phyloP scores from a whole-genome alignment of 1,139 yeast species.

The Protomyces inundatus region DNA sequence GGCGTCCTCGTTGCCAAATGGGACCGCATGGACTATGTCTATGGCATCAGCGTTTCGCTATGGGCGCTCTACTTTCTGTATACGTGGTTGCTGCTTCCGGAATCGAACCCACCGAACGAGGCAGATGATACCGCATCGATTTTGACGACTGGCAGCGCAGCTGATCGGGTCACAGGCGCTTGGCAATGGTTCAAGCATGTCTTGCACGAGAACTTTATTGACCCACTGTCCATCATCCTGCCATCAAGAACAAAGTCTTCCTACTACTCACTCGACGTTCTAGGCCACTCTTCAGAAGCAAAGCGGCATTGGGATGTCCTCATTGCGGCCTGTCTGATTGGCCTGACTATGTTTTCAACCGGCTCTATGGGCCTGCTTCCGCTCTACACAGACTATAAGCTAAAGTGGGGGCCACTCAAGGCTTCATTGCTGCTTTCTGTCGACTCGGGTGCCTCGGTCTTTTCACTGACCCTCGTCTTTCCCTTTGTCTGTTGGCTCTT shows the following conservation, averaged over 20 bases:
- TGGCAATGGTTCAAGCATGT: slow-evolving; percentile 5
- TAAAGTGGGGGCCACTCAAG: slow-evolving; percentile 25
- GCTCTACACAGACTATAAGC: slow-evolving; percentile 21
- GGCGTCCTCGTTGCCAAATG: slow-evolving; percentile 24
- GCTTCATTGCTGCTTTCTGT: slow-evolving; percentile 22
- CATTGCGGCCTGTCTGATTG: slow-evolving; percentile 22
- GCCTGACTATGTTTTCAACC: slow-evolving; percentile 19
- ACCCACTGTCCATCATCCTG: slow-evolving; percentile 19
- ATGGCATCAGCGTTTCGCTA: slow-evolving; percentile 17
- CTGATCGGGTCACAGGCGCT: slow-evolving; percentile 1
- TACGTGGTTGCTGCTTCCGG: slow-evolving; percentile 23
- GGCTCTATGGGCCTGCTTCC: slow-evolving; percentile 28
- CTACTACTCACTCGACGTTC: slow-evolving; percentile 8
- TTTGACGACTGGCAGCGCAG: slow-evolving; percentile 3
- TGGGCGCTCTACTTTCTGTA: slow-evolving; percentile 27
- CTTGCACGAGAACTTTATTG: slow-evolving; percentile 9
- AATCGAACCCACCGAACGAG: slow-evolving; percentile 14
- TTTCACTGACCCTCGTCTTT: slow-evolving; percentile 24
- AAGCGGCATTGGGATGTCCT: slow-evolving; percentile 27
- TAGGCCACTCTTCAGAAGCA: slow-evolving; percentile 22
- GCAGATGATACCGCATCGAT: background rate
- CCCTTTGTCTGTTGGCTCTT: slow-evolving; percentile 25
- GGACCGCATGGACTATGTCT: slow-evolving; percentile 23
- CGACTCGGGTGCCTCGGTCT: slow-evolving; percentile 26
- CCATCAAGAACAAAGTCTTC: slow-evolving; percentile 18